phyloP scores from a whole-genome alignment of 495 filamentous ascomycete genomes.

The Aspergillus sparsus region DNA sequence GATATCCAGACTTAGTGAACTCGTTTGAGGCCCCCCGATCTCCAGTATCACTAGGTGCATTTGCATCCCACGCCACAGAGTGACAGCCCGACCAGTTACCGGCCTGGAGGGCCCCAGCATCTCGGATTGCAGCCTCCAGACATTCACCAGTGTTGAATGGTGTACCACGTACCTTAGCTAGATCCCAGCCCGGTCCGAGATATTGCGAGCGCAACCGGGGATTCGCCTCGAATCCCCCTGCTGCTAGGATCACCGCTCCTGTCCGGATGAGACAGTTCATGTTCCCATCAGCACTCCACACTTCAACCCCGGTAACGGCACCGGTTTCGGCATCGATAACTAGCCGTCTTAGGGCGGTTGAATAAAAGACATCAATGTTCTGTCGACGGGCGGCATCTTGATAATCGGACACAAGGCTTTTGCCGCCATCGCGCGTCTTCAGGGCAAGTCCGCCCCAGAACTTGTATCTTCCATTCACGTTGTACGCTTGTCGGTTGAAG shows the following conservation, averaged over 20 bases:
- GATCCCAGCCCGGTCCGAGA: constrained; percentile 62
- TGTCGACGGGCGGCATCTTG: constrained; percentile 39
- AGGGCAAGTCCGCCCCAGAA: constrained; percentile 64
- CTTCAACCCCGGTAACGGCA: constrained; percentile 38
- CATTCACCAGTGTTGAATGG: constrained; percentile 60
- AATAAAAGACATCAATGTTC: constrained; percentile 46
- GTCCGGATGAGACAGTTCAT: constrained; percentile 34
- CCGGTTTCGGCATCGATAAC: constrained; percentile 37
- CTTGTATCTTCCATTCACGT: constrained; percentile 53
- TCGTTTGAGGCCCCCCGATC: constrained; percentile 58
- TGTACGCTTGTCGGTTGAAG: constrained; percentile 63
- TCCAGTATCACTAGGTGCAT: constrained; percentile 50
- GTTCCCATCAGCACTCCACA: constrained; percentile 26
- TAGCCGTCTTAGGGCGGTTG: constrained; percentile 44
- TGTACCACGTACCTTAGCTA: constrained; percentile 60
- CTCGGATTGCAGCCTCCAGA: constrained; percentile 50
- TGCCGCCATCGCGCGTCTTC: constrained; percentile 58
- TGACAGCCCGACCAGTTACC: constrained; percentile 67
- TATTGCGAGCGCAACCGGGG: constrained; percentile 55
- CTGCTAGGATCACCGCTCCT: constrained; percentile 52
- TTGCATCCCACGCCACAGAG: constrained; percentile 62
- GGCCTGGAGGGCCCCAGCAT: constrained; percentile 46
- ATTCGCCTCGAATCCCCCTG: constrained; percentile 63
- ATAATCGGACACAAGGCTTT: constrained; percentile 54
- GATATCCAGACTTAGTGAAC: constrained; percentile 68